A percentile compares a stretch with the other conserved stretches of the same genome.
These are phyloP conservation scores for Metschnikowia colocasiae DNA, from an alignment of 805 yeast genomes.

Conservation along the genomic window DNA sequence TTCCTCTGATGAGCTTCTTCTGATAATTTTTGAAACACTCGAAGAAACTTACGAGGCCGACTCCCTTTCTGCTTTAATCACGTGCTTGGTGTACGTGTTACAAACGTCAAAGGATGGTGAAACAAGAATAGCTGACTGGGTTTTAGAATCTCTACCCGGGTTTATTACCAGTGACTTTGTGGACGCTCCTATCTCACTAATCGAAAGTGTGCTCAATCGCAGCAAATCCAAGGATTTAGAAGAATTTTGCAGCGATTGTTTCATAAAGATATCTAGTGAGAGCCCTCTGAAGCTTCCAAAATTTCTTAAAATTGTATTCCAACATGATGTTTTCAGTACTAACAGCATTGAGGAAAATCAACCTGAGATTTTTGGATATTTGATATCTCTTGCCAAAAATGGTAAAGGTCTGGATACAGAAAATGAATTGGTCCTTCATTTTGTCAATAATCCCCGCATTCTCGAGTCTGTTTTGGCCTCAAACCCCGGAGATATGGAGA, in stretches of 20 bases:
- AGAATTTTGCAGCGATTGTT: constrained; percentile 29
- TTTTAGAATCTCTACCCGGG: constrained; percentile 16
- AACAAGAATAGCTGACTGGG: constrained; percentile 11
- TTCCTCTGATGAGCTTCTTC: constrained; percentile 3
- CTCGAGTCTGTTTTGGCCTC: constrained; percentile 19
- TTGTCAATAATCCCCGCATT: constrained; percentile 17
- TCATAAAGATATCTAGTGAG: constrained; percentile 25
- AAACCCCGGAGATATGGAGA: constrained; percentile 6
- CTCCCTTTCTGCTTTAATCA: not conserved
- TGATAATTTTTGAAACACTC: constrained; percentile 4
- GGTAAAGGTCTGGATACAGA: constrained; percentile 21
- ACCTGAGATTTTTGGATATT: constrained; percentile 26
- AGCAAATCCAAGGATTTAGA: constrained; percentile 2
- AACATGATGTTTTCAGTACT: not conserved
- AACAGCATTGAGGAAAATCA: constrained; percentile 7
- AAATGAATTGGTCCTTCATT: constrained; percentile 19
- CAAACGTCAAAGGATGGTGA: not conserved
- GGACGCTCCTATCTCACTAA: constrained; percentile 21
- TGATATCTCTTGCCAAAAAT: constrained; percentile 29
- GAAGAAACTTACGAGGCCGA: constrained; percentile 10
- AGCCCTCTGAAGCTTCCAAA: constrained; percentile 10
- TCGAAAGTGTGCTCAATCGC: constrained; percentile 8
- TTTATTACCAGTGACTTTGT: constrained; percentile 27
- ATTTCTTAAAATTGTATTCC: constrained; percentile 5
- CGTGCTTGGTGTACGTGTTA: not conserved